Conservation (phyloP, 2,329 filamentous ascomycete species). For the Bisporella sp. region DNA sequence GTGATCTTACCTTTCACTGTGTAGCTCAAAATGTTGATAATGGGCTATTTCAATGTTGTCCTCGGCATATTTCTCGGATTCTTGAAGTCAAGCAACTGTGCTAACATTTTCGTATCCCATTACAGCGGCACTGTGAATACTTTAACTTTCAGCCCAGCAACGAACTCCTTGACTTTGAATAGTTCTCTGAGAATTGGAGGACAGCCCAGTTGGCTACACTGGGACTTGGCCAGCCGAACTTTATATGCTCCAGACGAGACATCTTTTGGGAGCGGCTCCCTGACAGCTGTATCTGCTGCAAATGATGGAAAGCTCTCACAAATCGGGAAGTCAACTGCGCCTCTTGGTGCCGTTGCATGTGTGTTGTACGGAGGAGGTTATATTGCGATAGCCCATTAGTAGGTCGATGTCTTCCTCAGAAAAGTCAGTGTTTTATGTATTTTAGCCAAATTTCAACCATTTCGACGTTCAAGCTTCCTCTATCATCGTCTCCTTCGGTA, state of each 20-base stretch:
- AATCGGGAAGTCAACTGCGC: slow-evolving; percentile 21
- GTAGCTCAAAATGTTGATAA: no score
- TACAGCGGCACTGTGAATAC: slow-evolving; percentile 36
- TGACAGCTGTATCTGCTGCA: slow-evolving; percentile 25
- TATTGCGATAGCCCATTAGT: slow-evolving; percentile 26
- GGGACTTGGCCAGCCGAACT: slow-evolving; percentile 30
- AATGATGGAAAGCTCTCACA: slow-evolving; percentile 32
- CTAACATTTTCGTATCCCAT: no score
- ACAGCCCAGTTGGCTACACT: slow-evolving; percentile 38
- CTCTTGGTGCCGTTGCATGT: slow-evolving; percentile 15
- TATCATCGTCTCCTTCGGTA: slow-evolving; percentile 5
- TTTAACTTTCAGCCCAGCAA: slow-evolving; percentile 24
- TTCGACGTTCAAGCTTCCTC: slow-evolving; percentile 31
- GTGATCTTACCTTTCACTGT: no score
- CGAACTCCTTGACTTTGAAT: slow-evolving; percentile 13
- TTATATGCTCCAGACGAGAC: slow-evolving; percentile 40
- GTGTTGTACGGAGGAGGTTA: slow-evolving; percentile 27
- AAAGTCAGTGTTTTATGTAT: slow-evolving; percentile 17
- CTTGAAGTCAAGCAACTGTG: no score
- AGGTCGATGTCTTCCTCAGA: slow-evolving; percentile 28
- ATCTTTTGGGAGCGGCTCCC: slow-evolving; percentile 20
- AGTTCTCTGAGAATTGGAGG: slow-evolving; percentile 29
- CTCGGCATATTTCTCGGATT: no score
- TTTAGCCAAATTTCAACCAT: slow-evolving; percentile 16
- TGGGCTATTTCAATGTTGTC: no score